These are phyloP conservation scores for Neurospora terricola DNA, from an alignment of 495 filamentous ascomycete species.

Conservation along the genomic window DNA sequence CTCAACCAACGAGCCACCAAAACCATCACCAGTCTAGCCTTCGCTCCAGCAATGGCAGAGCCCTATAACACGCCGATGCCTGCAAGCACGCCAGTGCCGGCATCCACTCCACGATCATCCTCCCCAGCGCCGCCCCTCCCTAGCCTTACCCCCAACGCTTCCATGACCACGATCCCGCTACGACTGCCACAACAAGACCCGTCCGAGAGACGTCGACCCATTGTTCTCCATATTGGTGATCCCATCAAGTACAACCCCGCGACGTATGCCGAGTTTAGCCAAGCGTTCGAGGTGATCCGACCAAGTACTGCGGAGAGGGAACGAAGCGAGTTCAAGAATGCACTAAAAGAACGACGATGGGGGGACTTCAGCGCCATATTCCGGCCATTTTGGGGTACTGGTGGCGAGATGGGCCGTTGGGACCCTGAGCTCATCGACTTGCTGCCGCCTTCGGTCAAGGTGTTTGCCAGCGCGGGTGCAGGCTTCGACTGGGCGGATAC, in stretches of 20 bases:
- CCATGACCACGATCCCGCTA: slow-evolving; percentile 9
- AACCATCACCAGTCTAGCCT: background rate
- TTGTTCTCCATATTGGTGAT: slow-evolving; percentile 61
- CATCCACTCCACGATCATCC: slow-evolving; percentile 30
- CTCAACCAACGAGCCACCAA: background rate
- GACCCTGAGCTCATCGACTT: slow-evolving; percentile 58
- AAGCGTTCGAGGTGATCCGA: slow-evolving; percentile 49
- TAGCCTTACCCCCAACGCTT: slow-evolving; percentile 11
- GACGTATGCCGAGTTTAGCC: slow-evolving; percentile 44
- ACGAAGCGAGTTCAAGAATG: slow-evolving; percentile 50
- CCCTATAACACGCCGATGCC: slow-evolving; percentile 40
- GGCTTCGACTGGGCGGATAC: slow-evolving; percentile 74
- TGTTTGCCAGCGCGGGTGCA: slow-evolving; percentile 64
- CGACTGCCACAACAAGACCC: slow-evolving; percentile 3
- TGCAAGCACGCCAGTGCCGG: slow-evolving; percentile 32
- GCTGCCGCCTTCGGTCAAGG: slow-evolving; percentile 52
- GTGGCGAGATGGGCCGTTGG: slow-evolving; percentile 71
- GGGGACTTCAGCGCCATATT: slow-evolving; percentile 67
- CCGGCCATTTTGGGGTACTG: slow-evolving; percentile 70
- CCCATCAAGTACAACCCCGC: slow-evolving; percentile 56
- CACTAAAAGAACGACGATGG: slow-evolving; percentile 53
- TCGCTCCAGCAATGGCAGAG: slow-evolving; percentile 29
- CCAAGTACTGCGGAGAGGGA: slow-evolving; percentile 40
- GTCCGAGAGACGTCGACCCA: slow-evolving; percentile 15
- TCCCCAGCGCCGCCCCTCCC: slow-evolving; percentile 30